Evolutionary conservation across 495 filamentous ascomycete species (phyloP).

Genomic region (Glutinoglossum americanum): DNA sequence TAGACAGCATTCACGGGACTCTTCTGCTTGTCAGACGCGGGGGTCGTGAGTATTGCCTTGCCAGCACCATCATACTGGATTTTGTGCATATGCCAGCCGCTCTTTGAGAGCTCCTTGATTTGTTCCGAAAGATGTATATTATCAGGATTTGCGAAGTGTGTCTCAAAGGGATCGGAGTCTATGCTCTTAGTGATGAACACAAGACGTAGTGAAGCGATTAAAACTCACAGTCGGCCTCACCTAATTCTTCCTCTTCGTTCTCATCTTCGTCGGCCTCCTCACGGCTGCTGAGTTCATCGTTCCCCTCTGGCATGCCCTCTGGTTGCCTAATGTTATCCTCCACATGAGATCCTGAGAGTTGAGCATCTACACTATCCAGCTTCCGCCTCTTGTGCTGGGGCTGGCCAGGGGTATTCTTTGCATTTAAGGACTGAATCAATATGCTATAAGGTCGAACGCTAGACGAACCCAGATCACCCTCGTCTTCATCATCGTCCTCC

Average conservation of each 20-base stretch:
- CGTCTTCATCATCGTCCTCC: too few relatives aligned
- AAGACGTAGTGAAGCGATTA: not conserved
- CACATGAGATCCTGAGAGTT: not conserved
- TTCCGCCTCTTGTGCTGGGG: slow-evolving; percentile 6
- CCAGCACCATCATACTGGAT: not conserved
- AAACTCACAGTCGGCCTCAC: slow-evolving; percentile 15
- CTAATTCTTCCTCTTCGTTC: slow-evolving; percentile 27
- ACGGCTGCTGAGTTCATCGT: slow-evolving; percentile 17
- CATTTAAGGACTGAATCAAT: slow-evolving; percentile 38
- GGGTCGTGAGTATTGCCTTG: not conserved
- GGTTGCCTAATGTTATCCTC: not conserved
- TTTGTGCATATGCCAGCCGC: slow-evolving; percentile 30
- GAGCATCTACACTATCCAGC: not conserved
- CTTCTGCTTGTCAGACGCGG: not conserved
- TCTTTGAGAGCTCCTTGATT: slow-evolving; percentile 28
- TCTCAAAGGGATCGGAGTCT: slow-evolving; percentile 51
- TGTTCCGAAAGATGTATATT: slow-evolving; percentile 29
- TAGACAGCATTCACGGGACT: not conserved
- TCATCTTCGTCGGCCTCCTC: slow-evolving; percentile 17
- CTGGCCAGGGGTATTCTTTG: slow-evolving; percentile 18
- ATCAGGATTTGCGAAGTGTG: slow-evolving; percentile 48
- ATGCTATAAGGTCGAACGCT: slow-evolving; percentile 35
- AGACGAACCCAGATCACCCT: slow-evolving; percentile 14
- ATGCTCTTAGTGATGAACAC: slow-evolving; percentile 10
- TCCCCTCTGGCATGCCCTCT: slow-evolving; percentile 5